phyloP scores from a whole-genome alignment of 2,329 filamentous ascomycete genomes.

The Davidsoniella australis region DNA sequence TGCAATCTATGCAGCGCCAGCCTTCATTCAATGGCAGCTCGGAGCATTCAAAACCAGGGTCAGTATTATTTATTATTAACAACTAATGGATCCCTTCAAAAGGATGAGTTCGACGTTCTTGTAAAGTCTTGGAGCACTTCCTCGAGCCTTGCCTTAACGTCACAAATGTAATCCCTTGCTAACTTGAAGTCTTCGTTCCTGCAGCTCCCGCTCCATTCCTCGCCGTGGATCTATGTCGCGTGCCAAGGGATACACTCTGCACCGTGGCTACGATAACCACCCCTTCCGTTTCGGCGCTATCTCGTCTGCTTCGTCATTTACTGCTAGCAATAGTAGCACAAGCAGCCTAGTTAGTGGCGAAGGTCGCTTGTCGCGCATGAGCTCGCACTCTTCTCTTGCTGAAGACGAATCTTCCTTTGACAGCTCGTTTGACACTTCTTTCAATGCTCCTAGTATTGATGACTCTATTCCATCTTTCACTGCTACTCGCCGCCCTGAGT shows the following conservation, averaged over 20 bases:
- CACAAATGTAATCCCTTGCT: neutral
- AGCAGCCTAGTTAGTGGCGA: slow-evolving; percentile 15
- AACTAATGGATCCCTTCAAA: neutral
- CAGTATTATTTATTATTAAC: neutral
- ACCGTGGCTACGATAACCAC: slow-evolving; percentile 3
- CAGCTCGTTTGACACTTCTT: slow-evolving; percentile 7
- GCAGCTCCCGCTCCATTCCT: slow-evolving; percentile 7
- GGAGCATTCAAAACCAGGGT: slow-evolving; percentile 7
- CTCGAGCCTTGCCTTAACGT: no score
- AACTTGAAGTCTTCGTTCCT: slow-evolving; percentile 1
- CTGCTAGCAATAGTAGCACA: slow-evolving; percentile 9
- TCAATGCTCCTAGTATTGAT: slow-evolving; percentile 7
- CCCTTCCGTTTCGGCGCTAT: slow-evolving; percentile 5
- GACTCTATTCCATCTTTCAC: slow-evolving; percentile 25
- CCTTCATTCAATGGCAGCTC: slow-evolving; percentile 3
- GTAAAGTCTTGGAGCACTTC: neutral
- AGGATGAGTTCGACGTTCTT: neutral
- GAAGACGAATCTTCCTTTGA: slow-evolving; percentile 10
- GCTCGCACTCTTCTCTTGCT: slow-evolving; percentile 24
- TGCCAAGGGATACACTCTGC: slow-evolving; percentile 9
- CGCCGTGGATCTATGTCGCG: slow-evolving; percentile 10
- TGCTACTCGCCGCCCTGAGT: slow-evolving; percentile 45
- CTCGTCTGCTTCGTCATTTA: slow-evolving; percentile 8
- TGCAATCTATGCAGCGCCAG: slow-evolving; percentile 7
- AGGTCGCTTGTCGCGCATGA: slow-evolving; percentile 17